Evolutionary conservation across 805 yeast genomes (phyloP), one percentile per base, ranked within the genome.

Genomic region (Wickerhamomyces chaumierensis): DNA sequence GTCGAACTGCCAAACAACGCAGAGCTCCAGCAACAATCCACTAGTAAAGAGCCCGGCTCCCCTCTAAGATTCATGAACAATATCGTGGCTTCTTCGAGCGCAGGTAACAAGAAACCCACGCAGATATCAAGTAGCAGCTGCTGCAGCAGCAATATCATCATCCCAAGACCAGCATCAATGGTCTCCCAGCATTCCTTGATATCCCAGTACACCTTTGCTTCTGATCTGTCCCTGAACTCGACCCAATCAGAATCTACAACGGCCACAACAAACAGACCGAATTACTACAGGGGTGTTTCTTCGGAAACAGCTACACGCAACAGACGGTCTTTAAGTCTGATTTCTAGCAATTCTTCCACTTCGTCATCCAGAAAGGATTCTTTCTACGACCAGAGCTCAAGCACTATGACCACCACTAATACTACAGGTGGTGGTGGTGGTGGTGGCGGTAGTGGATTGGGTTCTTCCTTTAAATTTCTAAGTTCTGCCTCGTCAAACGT

Each of bases 181-280:
- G 51, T 73, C 1, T 75, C 81, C 0, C 68, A 72, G 18, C 65
- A 66, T 39, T 71, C 77, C 0, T 52, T 64, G 2, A 58, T 68
- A n/a, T 69, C 75, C 0, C 64, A 57, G 36, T 56, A 60, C 33
- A 69, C 77, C 1, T 64, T 66, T 3, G 57, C 64, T 31, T 73
- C 80, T 0, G 79, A 73, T 39, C 64, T 78, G 0, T 69, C 71
- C 4, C 57, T 58, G 29, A 39, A 42, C 27, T 44, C 49, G 3
- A 39, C 39, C 11, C 39, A 41, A 23, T 39, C 46, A 13, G 48
- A 42, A 12, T 33, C 36, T 4, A 34, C 39, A 17, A 21, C 29
- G 29, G 14, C n/a, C 5, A 13, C 29, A 9, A 18, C 34, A 21
- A 40, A 42, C 19, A 39, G 57, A 33, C 55, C 53, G 8, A 35